phyloP scores from a whole-genome alignment of 257 asterid genomes.

The Rubia yunnanensis region DNA sequence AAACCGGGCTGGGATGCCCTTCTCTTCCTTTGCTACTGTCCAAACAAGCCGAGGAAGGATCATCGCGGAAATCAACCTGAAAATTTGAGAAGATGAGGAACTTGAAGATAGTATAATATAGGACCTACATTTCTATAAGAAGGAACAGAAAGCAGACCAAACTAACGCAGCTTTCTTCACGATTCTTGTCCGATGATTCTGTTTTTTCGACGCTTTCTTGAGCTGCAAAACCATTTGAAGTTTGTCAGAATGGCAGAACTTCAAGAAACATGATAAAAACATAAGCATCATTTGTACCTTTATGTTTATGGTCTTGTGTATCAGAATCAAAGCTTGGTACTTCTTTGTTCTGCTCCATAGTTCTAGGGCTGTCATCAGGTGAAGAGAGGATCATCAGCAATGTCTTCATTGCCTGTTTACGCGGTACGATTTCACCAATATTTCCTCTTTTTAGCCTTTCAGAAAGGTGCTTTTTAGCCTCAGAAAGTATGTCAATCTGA shows the following conservation, averaged over 20 bases:
- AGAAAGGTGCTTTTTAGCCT: conserved; percentile 80
- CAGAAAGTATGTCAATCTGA: conserved; percentile 44
- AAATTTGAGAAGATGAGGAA: background rate
- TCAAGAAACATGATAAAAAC: background rate
- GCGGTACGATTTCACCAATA: background rate
- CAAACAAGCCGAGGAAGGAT: background rate
- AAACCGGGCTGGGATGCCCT: background rate
- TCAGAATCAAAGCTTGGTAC: background rate
- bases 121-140: background rate
- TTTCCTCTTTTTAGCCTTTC: conserved; percentile 27
- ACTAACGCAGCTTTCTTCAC: no score
- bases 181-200: background rate
- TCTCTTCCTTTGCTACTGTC: background rate
- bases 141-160: background rate
- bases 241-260: background rate
- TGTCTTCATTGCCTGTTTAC: background rate
- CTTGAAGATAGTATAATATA: background rate
- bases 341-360: no score
- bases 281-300: background rate
- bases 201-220: background rate
- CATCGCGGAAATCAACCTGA: background rate
- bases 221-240: background rate
- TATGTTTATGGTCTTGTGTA: background rate
- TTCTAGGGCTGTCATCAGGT: background rate
- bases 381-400: background rate